phyloP scores from a whole-genome alignment of 2,329 filamentous ascomycete genomes.

The Pleurostoma richardsiae region DNA sequence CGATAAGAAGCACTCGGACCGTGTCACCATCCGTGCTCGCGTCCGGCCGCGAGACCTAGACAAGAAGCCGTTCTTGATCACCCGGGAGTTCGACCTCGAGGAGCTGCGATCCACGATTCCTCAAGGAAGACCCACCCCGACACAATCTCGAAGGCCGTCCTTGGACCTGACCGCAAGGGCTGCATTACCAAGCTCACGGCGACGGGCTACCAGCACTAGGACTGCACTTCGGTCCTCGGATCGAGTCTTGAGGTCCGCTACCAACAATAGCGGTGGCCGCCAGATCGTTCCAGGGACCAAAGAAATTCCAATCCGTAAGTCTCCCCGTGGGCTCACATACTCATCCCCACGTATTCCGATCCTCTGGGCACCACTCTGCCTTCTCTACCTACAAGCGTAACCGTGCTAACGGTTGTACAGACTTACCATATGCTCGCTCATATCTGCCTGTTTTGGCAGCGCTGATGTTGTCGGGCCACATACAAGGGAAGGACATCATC shows the following conservation, averaged over 20 bases:
- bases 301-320: conserved; percentile 43
- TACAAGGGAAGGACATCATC: conserved; percentile 46
- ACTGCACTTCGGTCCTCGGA: conserved; percentile 1
- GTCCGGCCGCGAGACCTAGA: conserved; percentile 34
- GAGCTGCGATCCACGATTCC: conserved; percentile 41
- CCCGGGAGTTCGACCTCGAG: conserved; percentile 44
- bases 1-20: conserved; percentile 7
- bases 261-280: conserved; percentile 7
- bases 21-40: conserved; percentile 34
- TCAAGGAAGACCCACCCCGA: conserved; percentile 15
- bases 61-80: conserved; percentile 40
- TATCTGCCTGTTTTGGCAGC: conserved; percentile 49
- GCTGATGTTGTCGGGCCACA: conserved; percentile 48
- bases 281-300: conserved; percentile 16
- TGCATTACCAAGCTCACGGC: background rate
- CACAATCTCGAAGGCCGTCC: conserved; percentile 4
- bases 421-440: conserved; percentile 40
- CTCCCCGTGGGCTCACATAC: background rate
- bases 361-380: conserved; percentile 1
- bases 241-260: conserved; percentile 12
- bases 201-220: background rate
- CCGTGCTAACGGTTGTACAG: conserved; percentile 20
- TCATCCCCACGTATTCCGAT: background rate
- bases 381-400: background rate
- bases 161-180: background rate